phyloP scores from a whole-genome alignment of 768 basidiomycete genomes.

The Termitomyces sp. region DNA sequence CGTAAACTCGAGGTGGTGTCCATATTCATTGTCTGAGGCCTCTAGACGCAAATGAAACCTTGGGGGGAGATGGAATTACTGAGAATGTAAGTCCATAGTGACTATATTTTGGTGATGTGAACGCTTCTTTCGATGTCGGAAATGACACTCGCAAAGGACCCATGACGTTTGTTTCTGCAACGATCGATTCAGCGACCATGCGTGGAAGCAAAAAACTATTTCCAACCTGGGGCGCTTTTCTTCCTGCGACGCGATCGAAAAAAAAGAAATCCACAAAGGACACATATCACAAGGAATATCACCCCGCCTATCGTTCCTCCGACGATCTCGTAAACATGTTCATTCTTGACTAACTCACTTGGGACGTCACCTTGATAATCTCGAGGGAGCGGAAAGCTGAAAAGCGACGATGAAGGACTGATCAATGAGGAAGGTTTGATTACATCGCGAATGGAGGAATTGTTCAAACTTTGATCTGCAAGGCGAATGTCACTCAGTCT shows the following conservation, averaged over 20 bases:
- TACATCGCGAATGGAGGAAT: not conserved
- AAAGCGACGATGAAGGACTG: not conserved
- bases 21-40: not conserved
- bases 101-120: slow-evolving; percentile 23
- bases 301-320: slow-evolving; percentile 10
- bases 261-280: not conserved
- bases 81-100: slow-evolving; percentile 24
- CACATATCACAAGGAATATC: not conserved
- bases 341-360: not conserved
- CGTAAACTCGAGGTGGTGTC: not conserved
- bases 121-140: slow-evolving; percentile 24
- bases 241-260: slow-evolving; percentile 1
- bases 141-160: slow-evolving; percentile 22
- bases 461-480: not conserved
- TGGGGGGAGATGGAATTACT: slow-evolving; percentile 13
- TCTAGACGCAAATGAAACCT: slow-evolving; percentile 11
- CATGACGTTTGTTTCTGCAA: slow-evolving; percentile 13
- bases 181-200: not conserved
- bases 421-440: not conserved
- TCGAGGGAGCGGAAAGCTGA: not conserved
- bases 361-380: not conserved
- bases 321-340: slow-evolving; percentile 3
- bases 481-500: not conserved
- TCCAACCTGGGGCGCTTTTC: not conserved
- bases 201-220: not conserved